A percentile compares a stretch with the other conserved stretches of the same genome.
phyloP scores from a whole-genome alignment of 2,329 filamentous ascomycete genomes.

The Penicillium sp. region DNA sequence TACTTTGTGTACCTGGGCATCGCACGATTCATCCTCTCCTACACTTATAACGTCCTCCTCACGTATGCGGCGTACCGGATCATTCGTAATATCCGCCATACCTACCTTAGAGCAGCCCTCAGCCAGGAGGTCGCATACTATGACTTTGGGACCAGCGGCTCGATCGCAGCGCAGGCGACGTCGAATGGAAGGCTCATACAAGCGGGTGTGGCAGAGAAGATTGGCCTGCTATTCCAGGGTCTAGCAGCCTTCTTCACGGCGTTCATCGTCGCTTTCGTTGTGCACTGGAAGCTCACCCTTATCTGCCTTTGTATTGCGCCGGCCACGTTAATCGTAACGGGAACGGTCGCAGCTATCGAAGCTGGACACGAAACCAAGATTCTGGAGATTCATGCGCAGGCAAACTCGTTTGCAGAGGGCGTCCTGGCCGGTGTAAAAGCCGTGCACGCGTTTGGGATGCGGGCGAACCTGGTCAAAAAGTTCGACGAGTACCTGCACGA shows the following conservation, averaged over 20 bases:
- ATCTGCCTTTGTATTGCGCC: constrained; percentile 84
- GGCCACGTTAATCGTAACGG: constrained; percentile 77
- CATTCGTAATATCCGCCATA: constrained; percentile 75
- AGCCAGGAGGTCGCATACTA: constrained; percentile 91
- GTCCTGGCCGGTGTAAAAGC: constrained; percentile 22
- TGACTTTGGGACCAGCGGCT: constrained; percentile 88
- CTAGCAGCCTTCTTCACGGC: constrained; percentile 83
- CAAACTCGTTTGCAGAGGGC: constrained; percentile 26
- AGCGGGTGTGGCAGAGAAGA: constrained; percentile 90
- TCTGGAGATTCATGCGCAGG: constrained; percentile 67
- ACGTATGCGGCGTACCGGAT: constrained; percentile 86
- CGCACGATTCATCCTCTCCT: constrained; percentile 76
- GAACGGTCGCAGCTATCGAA: constrained; percentile 72
- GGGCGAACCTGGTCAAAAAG: constrained; percentile 21
- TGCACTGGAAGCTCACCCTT: constrained; percentile 90
- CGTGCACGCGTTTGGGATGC: constrained; percentile 30
- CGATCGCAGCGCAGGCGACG: constrained; percentile 93
- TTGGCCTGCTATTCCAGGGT: constrained; percentile 75
- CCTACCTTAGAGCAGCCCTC: constrained; percentile 83
- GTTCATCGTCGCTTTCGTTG: constrained; percentile 87
- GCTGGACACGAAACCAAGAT: constrained; percentile 80
- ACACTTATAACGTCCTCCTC: constrained; percentile 83
- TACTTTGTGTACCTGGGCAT: constrained; percentile 88
- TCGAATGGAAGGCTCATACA: constrained; percentile 93
- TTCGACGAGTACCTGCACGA: constrained; percentile 43